These are phyloP conservation scores for Crithidia fasciculata DNA, from an alignment of 208 protist genomes.

Conservation along the genomic window DNA sequence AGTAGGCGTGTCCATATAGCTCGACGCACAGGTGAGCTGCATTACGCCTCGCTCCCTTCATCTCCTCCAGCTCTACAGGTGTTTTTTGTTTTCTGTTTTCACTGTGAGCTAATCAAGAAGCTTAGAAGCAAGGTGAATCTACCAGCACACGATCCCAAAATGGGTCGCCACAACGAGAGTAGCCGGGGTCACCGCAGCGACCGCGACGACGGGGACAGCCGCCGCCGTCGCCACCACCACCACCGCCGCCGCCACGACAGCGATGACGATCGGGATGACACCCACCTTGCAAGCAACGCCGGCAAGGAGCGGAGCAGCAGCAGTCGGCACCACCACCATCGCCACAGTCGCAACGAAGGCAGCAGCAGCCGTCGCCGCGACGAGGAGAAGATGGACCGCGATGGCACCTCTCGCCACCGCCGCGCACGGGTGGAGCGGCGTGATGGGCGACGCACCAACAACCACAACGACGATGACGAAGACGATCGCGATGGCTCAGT, in stretches of 20 bases:
- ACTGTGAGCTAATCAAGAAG: neutral
- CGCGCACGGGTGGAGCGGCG: neutral
- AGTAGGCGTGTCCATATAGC: too few species aligned
- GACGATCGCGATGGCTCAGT: neutral
- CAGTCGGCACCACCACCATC: constrained; percentile 5
- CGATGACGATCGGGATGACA: neutral
- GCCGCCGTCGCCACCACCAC: constrained; percentile 7
- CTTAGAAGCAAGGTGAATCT: neutral
- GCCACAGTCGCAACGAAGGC: constrained; percentile 2
- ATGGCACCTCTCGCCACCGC: constrained; percentile 13
- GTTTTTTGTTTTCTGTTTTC: constrained; percentile 1
- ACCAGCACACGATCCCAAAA: neutral
- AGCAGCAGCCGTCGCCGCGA: constrained; percentile 2
- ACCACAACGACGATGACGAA: constrained; percentile 3
- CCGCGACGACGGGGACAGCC: neutral
- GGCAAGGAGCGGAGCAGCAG: neutral
- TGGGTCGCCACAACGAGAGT: constrained; percentile 24
- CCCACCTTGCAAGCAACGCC: neutral
- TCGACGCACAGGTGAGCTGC: too few species aligned
- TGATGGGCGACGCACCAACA: constrained; percentile 1
- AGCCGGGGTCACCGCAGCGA: constrained; percentile 2
- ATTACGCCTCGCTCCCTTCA: too few species aligned
- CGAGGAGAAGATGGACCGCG: neutral
- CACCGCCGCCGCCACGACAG: constrained; percentile 4
- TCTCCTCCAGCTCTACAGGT: neutral